A percentile compares a stretch with the other conserved stretches of the same genome.
These are phyloP conservation scores for Musa balbisiana DNA, from an alignment of 202 grass and related monocot species.

Conservation along the genomic window DNA sequence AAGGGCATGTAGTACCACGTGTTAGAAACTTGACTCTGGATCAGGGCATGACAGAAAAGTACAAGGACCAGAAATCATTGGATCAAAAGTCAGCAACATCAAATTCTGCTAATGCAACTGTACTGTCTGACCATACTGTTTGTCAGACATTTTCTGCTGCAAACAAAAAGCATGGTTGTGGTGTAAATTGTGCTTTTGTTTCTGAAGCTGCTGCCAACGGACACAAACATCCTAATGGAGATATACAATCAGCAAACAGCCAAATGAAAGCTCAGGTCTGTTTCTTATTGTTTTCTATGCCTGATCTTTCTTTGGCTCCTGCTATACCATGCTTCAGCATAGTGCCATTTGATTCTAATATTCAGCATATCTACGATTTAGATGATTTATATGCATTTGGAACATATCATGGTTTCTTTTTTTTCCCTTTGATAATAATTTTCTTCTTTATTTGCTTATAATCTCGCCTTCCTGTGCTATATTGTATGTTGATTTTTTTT, in stretches of 20 bases:
- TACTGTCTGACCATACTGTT: not conserved
- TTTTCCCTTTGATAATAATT: not conserved
- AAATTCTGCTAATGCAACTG: not conserved
- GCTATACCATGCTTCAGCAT: not conserved
- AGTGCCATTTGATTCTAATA: too few species aligned
- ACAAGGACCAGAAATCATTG: conserved; percentile 21
- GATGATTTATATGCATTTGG: not conserved
- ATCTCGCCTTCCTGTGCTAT: not conserved
- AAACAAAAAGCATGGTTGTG: not conserved
- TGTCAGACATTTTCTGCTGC: not conserved
- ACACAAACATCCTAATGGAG: not conserved
- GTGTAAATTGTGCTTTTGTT: conserved; percentile 12
- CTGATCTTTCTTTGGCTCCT: not conserved
- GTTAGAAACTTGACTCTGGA: conserved; percentile 25
- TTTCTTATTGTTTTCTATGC: not conserved
- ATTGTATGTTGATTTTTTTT: not conserved
- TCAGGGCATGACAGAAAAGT: conserved; percentile 25
- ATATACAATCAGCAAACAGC: not conserved
- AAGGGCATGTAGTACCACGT: conserved; percentile 29
- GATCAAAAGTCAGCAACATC: conserved; percentile 2
- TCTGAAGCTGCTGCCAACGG: not conserved
- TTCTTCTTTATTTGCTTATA: not conserved
- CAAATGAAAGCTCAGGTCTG: not conserved
- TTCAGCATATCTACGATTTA: not conserved
- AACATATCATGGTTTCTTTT: not conserved